Conservation (phyloP, 164 flowering plant species). For the Aristolochia contorta region DNA sequence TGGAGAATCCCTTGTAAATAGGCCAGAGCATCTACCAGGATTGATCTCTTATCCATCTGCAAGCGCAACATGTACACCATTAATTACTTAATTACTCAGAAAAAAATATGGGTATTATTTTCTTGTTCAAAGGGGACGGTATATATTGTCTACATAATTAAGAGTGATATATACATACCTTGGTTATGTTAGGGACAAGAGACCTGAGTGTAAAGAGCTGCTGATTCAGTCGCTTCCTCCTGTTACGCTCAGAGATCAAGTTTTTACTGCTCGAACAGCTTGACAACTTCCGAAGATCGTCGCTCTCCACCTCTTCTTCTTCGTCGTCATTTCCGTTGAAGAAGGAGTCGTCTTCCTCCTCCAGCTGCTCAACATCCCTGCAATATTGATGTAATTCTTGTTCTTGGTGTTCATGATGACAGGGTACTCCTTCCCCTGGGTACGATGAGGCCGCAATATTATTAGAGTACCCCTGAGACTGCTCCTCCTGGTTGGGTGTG, state of each 20-base stretch:
- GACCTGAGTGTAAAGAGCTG: slow-evolving; percentile 16
- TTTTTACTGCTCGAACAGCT: slow-evolving; percentile 9
- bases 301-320: slow-evolving; percentile 6
- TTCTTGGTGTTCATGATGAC: no score
- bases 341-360: neutral
- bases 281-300: slow-evolving; percentile 3
- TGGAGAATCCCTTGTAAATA: slow-evolving; percentile 6
- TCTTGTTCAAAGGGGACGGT: no score
- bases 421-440: no score
- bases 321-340: neutral
- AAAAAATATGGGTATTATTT: no score
- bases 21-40: slow-evolving; percentile 11
- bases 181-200: slow-evolving; percentile 21
- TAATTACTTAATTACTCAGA: no score
- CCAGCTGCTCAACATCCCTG: no score
- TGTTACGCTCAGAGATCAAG: slow-evolving; percentile 19
- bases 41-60: slow-evolving; percentile 13
- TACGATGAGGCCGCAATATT: no score
- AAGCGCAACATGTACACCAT: no score
- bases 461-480: no score
- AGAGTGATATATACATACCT: slow-evolving; percentile 14
- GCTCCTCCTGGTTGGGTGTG: no score
- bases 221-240: slow-evolving; percentile 18
- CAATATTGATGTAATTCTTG: no score
- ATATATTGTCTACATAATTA: no score